Conservation (phyloP, 805 yeast species). For the Spathaspora arborariae region DNA sequence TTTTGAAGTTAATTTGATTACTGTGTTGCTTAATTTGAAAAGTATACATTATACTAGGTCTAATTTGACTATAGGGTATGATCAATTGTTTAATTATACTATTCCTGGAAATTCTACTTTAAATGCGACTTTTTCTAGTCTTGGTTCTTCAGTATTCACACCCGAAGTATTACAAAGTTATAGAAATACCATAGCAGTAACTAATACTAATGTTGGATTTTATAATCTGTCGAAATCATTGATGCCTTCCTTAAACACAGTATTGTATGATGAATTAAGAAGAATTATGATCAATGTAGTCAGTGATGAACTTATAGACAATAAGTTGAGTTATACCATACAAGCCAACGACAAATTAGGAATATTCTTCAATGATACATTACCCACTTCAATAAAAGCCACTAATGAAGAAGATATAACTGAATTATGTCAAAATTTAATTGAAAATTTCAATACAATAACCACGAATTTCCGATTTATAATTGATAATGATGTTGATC, state of each 20-base stretch:
- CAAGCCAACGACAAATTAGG: slow-evolving; percentile 16
- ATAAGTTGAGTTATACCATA: slow-evolving; percentile 18
- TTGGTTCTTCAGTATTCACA: slow-evolving; percentile 21
- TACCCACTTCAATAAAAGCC: not conserved
- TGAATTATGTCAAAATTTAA: slow-evolving; percentile 4
- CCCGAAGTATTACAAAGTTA: slow-evolving; percentile 21
- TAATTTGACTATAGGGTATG: slow-evolving; percentile 6
- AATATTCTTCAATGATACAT: slow-evolving; percentile 8
- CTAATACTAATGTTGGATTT: slow-evolving; percentile 5
- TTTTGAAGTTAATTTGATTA: slow-evolving; percentile 30
- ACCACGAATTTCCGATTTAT: slow-evolving; percentile 24
- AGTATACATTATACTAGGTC: slow-evolving; percentile 4
- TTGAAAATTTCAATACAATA: not conserved
- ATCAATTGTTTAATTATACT: not conserved
- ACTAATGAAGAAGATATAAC: not conserved
- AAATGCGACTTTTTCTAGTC: slow-evolving; percentile 16
- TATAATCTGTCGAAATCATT: slow-evolving; percentile 19
- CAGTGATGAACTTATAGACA: slow-evolving; percentile 15
- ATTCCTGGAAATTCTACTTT: slow-evolving; percentile 27
- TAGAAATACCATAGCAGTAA: not conserved
- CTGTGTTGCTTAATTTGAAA: slow-evolving; percentile 17
- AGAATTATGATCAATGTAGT: slow-evolving; percentile 26
- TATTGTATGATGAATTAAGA: slow-evolving; percentile 23
- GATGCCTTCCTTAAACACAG: slow-evolving; percentile 26
- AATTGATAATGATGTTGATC: slow-evolving; percentile 28